Base-by-base conservation (phyloP, 2,329 filamentous ascomycete genomes). In the Diaporthe australafricana region DNA sequence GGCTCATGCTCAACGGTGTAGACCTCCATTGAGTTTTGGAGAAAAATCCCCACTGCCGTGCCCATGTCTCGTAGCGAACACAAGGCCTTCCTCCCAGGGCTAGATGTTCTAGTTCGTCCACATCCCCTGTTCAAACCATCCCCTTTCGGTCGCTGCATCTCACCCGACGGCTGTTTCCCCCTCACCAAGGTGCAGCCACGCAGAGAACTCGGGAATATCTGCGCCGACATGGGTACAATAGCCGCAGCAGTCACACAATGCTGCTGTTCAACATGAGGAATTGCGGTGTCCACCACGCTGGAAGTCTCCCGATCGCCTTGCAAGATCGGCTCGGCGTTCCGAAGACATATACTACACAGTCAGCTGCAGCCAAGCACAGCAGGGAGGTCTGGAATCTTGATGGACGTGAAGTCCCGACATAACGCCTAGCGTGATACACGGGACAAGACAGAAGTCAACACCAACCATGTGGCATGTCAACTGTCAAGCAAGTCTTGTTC, bases 81-180 rank as follows among this genome's bases (percentile, higher is more conserved):
- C n/a, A 48, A 40, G 50, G 45, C 53, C 20, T 38, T 42, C 48
- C 42, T 69, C 60, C 42, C 38, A 47, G 14, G 42, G 42, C 27
- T 52, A 50, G 52, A 53, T 69, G 45, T 25, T 38, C 30, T 65
- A 16, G 42, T 65, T 48, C 60, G 60, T 25, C 30, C 42, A 48
- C 42, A 40, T 20, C 35, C 45, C 53, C 27, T 40, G 60, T 30
- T 4, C 42, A 25, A 5, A 5, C 7, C 42, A 22, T 27, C 60
- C 69, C 22, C 17, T 42, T 56, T 27, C n/a, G 53, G 32, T 1
- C 25, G 16, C n/a, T 38, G 22, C 40, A 40, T 71, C 70, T 53
- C 70, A 71, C 52, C 53, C 53, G 70, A 60, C 70, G 62, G 52
- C 2, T 68, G 60, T 45, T 52, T 57, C 35, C 32, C 56, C 45